Conservation (phyloP, 1,284 basidiomycete genomes). For the Volvariella surrecta region DNA sequence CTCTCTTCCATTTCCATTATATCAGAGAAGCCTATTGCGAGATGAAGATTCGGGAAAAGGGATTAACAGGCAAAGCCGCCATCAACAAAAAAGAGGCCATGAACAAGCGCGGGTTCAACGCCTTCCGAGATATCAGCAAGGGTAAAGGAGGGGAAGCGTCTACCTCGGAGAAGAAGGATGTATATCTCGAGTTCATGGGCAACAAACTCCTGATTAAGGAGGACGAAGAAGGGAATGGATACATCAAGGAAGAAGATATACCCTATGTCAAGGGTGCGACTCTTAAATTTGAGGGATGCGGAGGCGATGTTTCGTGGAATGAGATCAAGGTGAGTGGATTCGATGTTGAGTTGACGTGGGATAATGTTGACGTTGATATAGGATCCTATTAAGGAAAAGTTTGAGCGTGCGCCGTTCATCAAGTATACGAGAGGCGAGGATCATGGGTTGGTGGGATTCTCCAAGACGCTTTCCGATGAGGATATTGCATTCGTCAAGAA, state of each 20-base stretch:
- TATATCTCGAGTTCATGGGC: conserved; percentile 67
- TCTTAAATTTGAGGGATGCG: conserved; percentile 67
- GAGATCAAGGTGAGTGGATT: conserved; percentile 54
- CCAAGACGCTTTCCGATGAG: conserved; percentile 61
- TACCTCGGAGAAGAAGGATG: conserved; percentile 33
- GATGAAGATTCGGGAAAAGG: conserved; percentile 98
- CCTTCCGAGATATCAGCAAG: conserved; percentile 60
- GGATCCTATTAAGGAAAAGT: conserved; percentile 73
- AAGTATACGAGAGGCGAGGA: conserved; percentile 58
- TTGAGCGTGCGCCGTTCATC: conserved; percentile 62
- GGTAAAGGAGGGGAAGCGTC: conserved; percentile 21
- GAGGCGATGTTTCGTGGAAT: conserved; percentile 54
- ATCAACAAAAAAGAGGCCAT: conserved; percentile 44
- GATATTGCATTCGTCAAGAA: conserved; percentile 58
- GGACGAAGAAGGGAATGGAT: conserved; percentile 53
- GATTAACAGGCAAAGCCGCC: conserved; percentile 63
- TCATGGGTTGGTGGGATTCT: conserved; percentile 63
- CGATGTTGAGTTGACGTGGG: neutral
- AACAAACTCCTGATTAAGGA: conserved; percentile 55
- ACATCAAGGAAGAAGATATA: conserved; percentile 62
- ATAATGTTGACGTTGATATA: conserved; percentile 19
- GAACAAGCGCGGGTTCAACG: conserved; percentile 69
- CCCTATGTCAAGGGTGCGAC: conserved; percentile 67
- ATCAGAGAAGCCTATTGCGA: conserved; percentile 82
- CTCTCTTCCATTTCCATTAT: neutral